These are phyloP conservation scores for Epichloe scottii DNA, from an alignment of 2,329 filamentous ascomycete genomes.

Conservation along the genomic window DNA sequence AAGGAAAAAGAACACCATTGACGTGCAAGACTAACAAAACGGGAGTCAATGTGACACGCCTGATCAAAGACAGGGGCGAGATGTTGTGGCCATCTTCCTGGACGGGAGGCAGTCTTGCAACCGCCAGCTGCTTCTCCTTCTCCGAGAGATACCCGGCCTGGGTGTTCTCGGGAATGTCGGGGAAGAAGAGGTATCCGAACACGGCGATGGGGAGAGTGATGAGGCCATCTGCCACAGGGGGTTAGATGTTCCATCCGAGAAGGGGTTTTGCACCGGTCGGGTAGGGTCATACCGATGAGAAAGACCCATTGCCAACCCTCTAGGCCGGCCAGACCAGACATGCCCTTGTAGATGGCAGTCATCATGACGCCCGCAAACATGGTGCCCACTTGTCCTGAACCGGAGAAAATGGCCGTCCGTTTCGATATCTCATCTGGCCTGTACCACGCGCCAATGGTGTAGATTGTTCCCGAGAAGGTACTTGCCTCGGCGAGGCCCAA, in stretches of 20 bases:
- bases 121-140: slow-evolving; percentile 31
- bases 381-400: slow-evolving; percentile 45
- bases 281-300: slow-evolving; percentile 35
- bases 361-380: slow-evolving; percentile 42
- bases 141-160: slow-evolving; percentile 31
- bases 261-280: no score
- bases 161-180: slow-evolving; percentile 33
- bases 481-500: slow-evolving; percentile 26
- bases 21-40: not conserved
- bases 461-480: slow-evolving; percentile 29
- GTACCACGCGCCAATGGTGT: slow-evolving; percentile 42
- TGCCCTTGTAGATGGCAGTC: slow-evolving; percentile 42
- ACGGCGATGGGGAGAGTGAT: slow-evolving; percentile 25
- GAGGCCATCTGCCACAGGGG: slow-evolving; percentile 31
- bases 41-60: not conserved
- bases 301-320: slow-evolving; percentile 60
- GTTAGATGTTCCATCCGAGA: no score
- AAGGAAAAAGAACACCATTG: no score
- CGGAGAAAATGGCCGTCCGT: slow-evolving; percentile 49
- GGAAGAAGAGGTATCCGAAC: slow-evolving; percentile 23
- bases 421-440: slow-evolving; percentile 48
- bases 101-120: slow-evolving; percentile 3
- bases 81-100: not conserved
- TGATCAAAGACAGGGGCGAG: not conserved
- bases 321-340: slow-evolving; percentile 36